Base-by-base conservation (phyloP, 257 asterid genomes). In the Fraxinus americana region DNA sequence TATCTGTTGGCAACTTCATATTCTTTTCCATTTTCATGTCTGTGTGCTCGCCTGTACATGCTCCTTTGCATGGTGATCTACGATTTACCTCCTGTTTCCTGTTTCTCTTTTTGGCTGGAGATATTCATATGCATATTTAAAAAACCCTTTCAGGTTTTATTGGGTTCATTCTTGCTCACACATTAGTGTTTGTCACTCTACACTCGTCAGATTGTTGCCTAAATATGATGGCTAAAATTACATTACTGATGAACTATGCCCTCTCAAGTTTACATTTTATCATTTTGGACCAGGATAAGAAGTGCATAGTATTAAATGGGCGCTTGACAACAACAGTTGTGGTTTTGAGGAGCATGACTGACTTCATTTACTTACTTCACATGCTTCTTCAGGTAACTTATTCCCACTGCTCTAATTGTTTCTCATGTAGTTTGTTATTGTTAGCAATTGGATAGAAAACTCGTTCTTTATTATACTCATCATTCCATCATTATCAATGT, bases 371-470 rank as follows among this genome's bases (percentile, higher is more conserved):
- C 82, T 82, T 94, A 30, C 61, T 92, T 17, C 97, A 94, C 83
- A 92, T 94, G 43, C 86, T 94, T 76, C 97, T 94, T 85, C 98
- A 94, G 98, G 98, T 92, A 82, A 78, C 70, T 54, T 69, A 16
- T 76, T 36, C 74, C 71, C 76, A 25, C 67, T 50, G 25, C n/a
- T 45, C 6, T 19, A 10, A 12, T 71, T 39, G 38, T 50, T 76
- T 19, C 16, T 73, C 36, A 39, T 30, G 59, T 23, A 52, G 5
- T 50, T 16, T 11, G 29, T 52, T 5, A 52, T 1, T 54, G 27
- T 54, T 54, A 19, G 27, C 65, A 54, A 7, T 54, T 1, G 7
- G n/a, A 14, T 48, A 14, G 57, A 48, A 16, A 48, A 48, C 57
- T 48, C 16, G 57, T 14, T 48, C 57, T 14, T 48, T 48, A 48